Evolutionary conservation across 2,329 filamentous ascomycete genomes (phyloP).

Genomic region (Paradendryphiella salina): DNA sequence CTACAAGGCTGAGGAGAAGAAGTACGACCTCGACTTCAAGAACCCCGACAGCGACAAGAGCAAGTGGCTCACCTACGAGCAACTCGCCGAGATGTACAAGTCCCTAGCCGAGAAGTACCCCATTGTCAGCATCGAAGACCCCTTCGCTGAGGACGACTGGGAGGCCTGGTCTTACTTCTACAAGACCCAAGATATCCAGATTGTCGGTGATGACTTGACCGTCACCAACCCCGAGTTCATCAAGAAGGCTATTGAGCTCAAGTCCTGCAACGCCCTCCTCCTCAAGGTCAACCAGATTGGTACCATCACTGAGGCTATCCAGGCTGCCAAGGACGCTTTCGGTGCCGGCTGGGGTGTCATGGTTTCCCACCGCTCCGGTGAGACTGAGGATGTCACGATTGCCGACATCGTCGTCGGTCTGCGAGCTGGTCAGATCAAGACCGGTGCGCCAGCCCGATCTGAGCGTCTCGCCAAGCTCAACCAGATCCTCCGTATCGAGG

Average conservation of each 20-base stretch:
- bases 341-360: conserved; percentile 95
- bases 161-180: conserved; percentile 99
- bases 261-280: conserved; percentile 96
- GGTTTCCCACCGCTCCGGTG: conserved; percentile 98
- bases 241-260: conserved; percentile 99
- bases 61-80: conserved; percentile 99
- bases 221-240: conserved; percentile 99
- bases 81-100: conserved; percentile 91
- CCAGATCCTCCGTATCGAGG: conserved; percentile 99
- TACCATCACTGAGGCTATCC: conserved; percentile 97
- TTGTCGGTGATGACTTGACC: conserved; percentile 97
- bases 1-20: conserved; percentile 95
- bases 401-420: conserved; percentile 97
- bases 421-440: conserved; percentile 85
- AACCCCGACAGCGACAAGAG: conserved; percentile 93
- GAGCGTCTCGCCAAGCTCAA: conserved; percentile 99
- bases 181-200: conserved; percentile 98
- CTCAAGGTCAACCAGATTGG: conserved; percentile 99
- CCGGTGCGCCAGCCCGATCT: conserved; percentile 72
- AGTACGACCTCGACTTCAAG: conserved; percentile 99
- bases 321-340: conserved; percentile 98
- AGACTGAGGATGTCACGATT: conserved; percentile 99
- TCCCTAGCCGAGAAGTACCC: conserved; percentile 91
- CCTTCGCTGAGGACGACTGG: conserved; percentile 99
- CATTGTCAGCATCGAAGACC: conserved; percentile 98